Evolutionary conservation across 1,139 yeast genomes (phyloP).

Genomic region (Barnettozyma hawaiiensis): DNA sequence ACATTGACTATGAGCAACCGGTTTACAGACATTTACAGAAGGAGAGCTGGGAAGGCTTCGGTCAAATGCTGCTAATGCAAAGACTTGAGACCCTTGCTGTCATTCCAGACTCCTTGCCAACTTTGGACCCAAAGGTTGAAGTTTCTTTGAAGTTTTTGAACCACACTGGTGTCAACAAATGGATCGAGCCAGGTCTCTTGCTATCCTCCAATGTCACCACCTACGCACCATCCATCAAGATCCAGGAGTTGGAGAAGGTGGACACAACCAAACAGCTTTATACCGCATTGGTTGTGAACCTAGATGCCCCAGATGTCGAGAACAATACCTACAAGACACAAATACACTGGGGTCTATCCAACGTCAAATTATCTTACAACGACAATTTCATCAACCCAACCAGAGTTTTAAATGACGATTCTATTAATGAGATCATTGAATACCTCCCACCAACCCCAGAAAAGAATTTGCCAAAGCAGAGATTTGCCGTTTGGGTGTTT

Average conservation of each 20-base stretch:
- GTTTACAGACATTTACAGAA: constrained; percentile 68
- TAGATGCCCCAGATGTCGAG: constrained; percentile 79
- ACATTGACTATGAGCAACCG: constrained; percentile 66
- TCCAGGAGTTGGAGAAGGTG: constrained; percentile 66
- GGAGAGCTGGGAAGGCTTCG: constrained; percentile 67
- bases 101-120: constrained; percentile 91
- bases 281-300: constrained; percentile 79
- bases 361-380: constrained; percentile 56
- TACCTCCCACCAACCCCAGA: constrained; percentile 88
- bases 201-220: constrained; percentile 70
- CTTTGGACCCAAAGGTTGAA: constrained; percentile 76
- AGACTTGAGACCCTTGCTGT: constrained; percentile 80
- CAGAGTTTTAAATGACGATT: constrained; percentile 20
- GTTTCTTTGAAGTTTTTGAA: constrained; percentile 70
- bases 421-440: constrained; percentile 43
- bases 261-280: constrained; percentile 43
- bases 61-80: constrained; percentile 74
- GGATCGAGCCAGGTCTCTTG: constrained; percentile 75
- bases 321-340: constrained; percentile 67
- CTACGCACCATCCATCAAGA: constrained; percentile 66
- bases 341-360: constrained; percentile 73
- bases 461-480: constrained; percentile 74
- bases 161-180: constrained; percentile 53
- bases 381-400: constrained; percentile 54
- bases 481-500: constrained; percentile 88